Conservation (phyloP, 2,329 filamentous ascomycete genomes). For the Conoideocrella luteorostrata region DNA sequence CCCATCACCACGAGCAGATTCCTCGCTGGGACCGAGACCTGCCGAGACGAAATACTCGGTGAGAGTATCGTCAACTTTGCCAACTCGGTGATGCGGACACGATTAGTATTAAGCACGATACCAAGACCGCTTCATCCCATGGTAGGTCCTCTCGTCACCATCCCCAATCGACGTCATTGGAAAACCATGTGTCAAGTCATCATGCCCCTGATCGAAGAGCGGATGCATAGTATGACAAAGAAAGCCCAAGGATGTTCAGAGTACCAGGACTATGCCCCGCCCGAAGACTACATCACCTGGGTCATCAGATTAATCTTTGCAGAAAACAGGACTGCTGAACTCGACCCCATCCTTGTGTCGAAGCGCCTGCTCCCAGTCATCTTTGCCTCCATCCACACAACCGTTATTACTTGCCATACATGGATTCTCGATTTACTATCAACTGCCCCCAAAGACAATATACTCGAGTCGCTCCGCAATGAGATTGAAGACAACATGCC, state of each 20-base stretch:
- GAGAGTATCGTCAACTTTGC: conserved; percentile 43
- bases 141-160: conserved; percentile 35
- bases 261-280: conserved; percentile 34
- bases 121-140: conserved; percentile 44
- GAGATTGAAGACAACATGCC: conserved; percentile 29
- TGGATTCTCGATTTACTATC: conserved; percentile 40
- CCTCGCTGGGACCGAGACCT: conserved; percentile 31
- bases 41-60: conserved; percentile 39
- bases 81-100: conserved; percentile 39
- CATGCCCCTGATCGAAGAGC: conserved; percentile 41
- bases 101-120: conserved; percentile 38
- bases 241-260: conserved; percentile 33
- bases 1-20: conserved; percentile 37
- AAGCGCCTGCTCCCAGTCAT: conserved; percentile 48
- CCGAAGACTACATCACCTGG: conserved; percentile 55
- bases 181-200: conserved; percentile 31
- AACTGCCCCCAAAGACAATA: conserved; percentile 26
- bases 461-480: conserved; percentile 34
- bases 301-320: conserved; percentile 42
- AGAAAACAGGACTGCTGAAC: conserved; percentile 36
- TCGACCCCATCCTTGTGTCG: conserved; percentile 41
- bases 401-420: conserved; percentile 43
- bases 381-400: conserved; percentile 55
- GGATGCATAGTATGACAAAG: conserved; percentile 38
- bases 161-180: conserved; percentile 43